Evolutionary conservation across 345 rosid genomes (phyloP), one percentile per base, ranked within the genome.

Genomic region (Populus euphratica): DNA sequence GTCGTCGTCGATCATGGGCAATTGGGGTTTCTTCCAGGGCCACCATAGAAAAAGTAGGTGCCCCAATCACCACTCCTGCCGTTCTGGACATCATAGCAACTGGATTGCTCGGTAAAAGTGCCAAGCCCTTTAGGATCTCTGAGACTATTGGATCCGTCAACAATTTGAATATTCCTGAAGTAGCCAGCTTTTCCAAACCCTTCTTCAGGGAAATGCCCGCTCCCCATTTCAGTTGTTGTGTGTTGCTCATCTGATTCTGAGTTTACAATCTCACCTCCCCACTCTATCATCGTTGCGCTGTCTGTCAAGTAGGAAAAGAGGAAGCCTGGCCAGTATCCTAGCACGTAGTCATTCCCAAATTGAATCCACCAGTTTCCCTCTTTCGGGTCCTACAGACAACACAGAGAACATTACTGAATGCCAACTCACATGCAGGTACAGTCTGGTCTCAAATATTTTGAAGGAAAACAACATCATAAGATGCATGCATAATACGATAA

Each of bases 231-330:
- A 21, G 89, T 86, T 0, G 73, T 14, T 0, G 89, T 83, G 63
- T 81, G 88, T 5, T 39, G 68, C 18, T 78, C 83, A 0, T 27
- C 59, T 5, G 70, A 8, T 8, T 27, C 27, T 10, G 41, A 47
- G 72, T 88, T 77, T 10, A 76, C 70, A 20, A 87, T 29, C 79
- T 87, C 91, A 1, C 91, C 90, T 18, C 91, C 90, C 86, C 86
- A 85, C 4, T 72, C 36, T 8, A 87, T 44, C 54, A 64, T 63
- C 1, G 29, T 27, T 2, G 87, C 82, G 68, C 80, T 77, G 69
- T 74, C 72, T 17, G 75, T 23, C 14, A 86, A 69, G 73, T 66
- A 39, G 8, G 80, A 78, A 61, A 88, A 81, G 20, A 88, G 74
- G 5, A 64, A 38, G 0, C 72, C 63, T 20, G 87, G 89, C 91